Base-by-base conservation (phyloP, 768 basidiomycete species). In the Paxillus ammoniavirescens region DNA sequence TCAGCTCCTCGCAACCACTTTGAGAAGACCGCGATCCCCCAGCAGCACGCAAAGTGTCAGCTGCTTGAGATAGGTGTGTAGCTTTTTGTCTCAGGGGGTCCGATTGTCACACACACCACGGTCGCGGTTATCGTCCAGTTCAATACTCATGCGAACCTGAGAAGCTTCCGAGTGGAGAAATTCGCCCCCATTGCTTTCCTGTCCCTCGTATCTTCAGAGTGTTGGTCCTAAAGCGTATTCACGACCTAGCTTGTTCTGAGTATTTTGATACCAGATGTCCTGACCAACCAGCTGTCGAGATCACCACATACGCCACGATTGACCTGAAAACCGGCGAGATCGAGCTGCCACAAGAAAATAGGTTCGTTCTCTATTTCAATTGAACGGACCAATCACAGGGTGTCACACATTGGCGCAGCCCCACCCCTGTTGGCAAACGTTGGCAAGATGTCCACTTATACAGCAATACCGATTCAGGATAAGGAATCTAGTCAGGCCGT, bases 181-280 rank as follows among this genome's bases (percentile, higher is more conserved):
- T 54, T 23, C 60, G 67, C 8, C 58, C 82, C 43, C 78, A 82
- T 36, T 93, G 91, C 65, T 83, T 81, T 64, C 91, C 90, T 6
- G 70, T 93, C 42, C 81, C 86, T 28, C 82, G 92, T 14, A 75
- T 93, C 26, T 89, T 94, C 61, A 75, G 77, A 66, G 72, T 89
- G 91, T 89, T 62, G 70, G 83, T 69, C 8, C 8, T 23, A 40
- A 23, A 37, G 50, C 42, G 14, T 40, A 28, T 63, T 59, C 8
- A 9, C 30, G 13, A 17, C 35, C 36, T 33, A 15, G 47, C 17
- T 17, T 23, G 30, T 55, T 64, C 41, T 62, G 38, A 53, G 42
- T 26, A 18, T 13, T 8, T 36, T 42, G 40, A 40, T 17, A 21
- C 52, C 59, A 93, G 91, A 58, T 93, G 91, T 66, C 75, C 78